Evolutionary conservation across 805 yeast genomes (phyloP).

Genomic region (Metahyphopichia silvanorum): DNA sequence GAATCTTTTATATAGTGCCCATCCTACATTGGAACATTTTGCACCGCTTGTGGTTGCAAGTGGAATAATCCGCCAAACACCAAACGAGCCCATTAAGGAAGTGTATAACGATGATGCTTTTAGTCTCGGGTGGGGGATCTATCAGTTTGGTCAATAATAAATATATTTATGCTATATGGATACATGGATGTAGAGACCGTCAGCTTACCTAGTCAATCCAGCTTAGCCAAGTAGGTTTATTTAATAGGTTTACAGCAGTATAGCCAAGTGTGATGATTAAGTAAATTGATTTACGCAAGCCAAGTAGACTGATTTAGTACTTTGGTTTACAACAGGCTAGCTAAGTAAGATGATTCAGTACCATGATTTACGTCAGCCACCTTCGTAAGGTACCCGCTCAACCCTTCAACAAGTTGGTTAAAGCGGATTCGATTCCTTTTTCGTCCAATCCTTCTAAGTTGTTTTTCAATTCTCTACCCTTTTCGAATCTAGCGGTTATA

Average conservation of each 20-base stretch:
- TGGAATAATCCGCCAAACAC: slow-evolving; percentile 47
- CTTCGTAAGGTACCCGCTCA: too few species aligned
- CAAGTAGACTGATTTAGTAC: too few species aligned
- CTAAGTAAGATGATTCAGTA: too few species aligned
- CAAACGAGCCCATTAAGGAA: slow-evolving; percentile 33
- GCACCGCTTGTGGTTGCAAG: slow-evolving; percentile 62
- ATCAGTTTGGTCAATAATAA: slow-evolving; percentile 46
- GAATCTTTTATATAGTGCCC: slow-evolving; percentile 47
- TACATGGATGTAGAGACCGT: too few species aligned
- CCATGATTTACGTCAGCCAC: too few species aligned
- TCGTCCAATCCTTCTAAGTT: slow-evolving; percentile 47
- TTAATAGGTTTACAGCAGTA: too few species aligned
- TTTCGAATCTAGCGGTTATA: slow-evolving; percentile 69
- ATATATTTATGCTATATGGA: too few species aligned
- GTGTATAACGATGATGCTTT: slow-evolving; percentile 42
- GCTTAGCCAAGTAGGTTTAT: too few species aligned
- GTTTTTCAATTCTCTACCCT: slow-evolving; percentile 49
- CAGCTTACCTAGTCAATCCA: too few species aligned
- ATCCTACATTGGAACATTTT: slow-evolving; percentile 77
- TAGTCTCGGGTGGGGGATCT: slow-evolving; percentile 71
- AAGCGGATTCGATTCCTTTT: slow-evolving; percentile 39
- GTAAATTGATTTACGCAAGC: too few species aligned
- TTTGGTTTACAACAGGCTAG: too few species aligned
- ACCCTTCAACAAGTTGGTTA: slow-evolving; percentile 38
- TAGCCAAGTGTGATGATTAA: too few species aligned